Conservation (phyloP, 768 basidiomycete genomes). For the Naganishia onofrii region DNA sequence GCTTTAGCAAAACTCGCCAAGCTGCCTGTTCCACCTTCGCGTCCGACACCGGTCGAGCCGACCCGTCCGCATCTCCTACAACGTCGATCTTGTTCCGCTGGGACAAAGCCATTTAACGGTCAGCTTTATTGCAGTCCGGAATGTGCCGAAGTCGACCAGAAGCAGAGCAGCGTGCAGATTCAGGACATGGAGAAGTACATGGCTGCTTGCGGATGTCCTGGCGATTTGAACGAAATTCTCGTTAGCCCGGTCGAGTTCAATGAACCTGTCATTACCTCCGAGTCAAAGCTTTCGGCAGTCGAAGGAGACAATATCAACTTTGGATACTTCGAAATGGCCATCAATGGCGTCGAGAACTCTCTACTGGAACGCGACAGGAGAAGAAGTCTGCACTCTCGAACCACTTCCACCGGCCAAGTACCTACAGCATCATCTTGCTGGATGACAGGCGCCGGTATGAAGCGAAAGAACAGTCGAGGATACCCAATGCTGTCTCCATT, state of each 20-base stretch:
- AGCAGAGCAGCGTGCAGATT: constrained; percentile 20
- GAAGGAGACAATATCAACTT: constrained; percentile 28
- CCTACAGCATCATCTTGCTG: not conserved
- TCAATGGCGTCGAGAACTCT: constrained; percentile 25
- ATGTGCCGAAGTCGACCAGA: constrained; percentile 28
- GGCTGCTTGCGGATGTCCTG: constrained; percentile 6
- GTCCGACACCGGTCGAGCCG: constrained; percentile 27
- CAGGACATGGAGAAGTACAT: constrained; percentile 26
- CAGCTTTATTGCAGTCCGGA: constrained; percentile 29
- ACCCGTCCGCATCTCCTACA: constrained; percentile 12
- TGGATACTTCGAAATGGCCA: constrained; percentile 32
- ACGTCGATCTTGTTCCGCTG: not conserved
- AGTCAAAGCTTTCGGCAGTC: not conserved
- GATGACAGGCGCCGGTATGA: constrained; percentile 22
- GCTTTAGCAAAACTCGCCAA: constrained; percentile 23
- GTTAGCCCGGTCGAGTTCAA: constrained; percentile 17
- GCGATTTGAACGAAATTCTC: constrained; percentile 19
- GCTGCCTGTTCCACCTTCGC: constrained; percentile 13
- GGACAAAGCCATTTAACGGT: constrained; percentile 21
- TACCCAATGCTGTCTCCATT: constrained; percentile 8
- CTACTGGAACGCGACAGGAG: constrained; percentile 29
- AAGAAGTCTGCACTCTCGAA: constrained; percentile 13
- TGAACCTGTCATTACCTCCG: not conserved
- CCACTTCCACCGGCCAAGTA: constrained; percentile 2
- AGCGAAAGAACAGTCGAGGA: constrained; percentile 26